Evolutionary conservation across 306 rosid species (phyloP), one percentile per base, ranked within the genome.

Genomic region (Cyamopsis tetragonoloba): DNA sequence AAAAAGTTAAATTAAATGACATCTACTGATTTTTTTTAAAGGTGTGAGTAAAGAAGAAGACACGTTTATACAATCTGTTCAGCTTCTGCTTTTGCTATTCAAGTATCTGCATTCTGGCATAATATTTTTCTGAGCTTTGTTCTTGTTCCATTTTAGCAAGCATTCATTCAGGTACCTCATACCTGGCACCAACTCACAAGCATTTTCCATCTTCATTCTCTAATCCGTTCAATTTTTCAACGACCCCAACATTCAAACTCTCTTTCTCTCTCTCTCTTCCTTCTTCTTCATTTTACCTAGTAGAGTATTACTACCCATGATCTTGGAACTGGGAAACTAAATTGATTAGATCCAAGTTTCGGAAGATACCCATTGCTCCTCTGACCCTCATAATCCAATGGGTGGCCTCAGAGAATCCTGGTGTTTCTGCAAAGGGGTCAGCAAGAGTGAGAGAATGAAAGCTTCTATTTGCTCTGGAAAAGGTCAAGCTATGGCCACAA

Each of bases 401-500:
- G 97, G 85, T 28, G 89, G 83, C 76, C 76, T 95, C 38, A 81
- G 84, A 26, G 97, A 95, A 53, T 83, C 99, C 13, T 88, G 91
- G 97, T 95, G 99, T 56, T 95, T 95, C 80, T 95, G 99, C 78
- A 95, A 88, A 79, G 99, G 99, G 18, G 85, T 88, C 14, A 78
- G 97, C 69, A 95, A 91, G 85, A 80, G 92, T 0, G 99, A 95
- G 85, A 72, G 82, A 49, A 88, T 84, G 89, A 88, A 88, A 60
- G 96, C 68, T 30, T 68, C 97, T 35, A 88, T 95, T 64, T 95
- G 83, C 71, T 61, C 92, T 4, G 85, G 83, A 6, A 91, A 88
- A 71, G 84, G 79, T 19, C 86, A 83, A 3, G 92, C 96, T 58
- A 80, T 88, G 77, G 97, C 82, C 38, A 80, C 86, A 66, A 79